phyloP scores from a whole-genome alignment of 805 yeast species.

The Candida ponderosae region DNA sequence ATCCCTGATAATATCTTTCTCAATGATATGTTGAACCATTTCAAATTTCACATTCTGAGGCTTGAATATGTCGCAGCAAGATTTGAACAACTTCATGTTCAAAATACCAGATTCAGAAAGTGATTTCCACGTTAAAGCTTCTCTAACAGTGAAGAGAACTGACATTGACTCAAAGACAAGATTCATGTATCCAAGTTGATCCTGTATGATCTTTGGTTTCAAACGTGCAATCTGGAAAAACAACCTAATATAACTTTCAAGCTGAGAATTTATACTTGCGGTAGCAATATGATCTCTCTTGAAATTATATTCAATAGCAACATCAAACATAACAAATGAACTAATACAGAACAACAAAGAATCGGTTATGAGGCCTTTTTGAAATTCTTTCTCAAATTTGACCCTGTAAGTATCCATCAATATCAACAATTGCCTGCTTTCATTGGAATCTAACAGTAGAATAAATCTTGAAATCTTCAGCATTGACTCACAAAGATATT shows the following conservation, averaged over 20 bases:
- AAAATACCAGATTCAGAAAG: slow-evolving; percentile 3
- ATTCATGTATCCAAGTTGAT: no score
- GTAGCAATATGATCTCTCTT: neutral
- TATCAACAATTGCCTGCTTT: neutral
- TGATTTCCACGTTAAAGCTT: slow-evolving; percentile 5
- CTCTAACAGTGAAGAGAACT: neutral
- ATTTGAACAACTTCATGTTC: slow-evolving; percentile 9
- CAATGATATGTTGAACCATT: slow-evolving; percentile 2
- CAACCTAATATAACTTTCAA: neutral
- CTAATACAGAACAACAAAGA: neutral
- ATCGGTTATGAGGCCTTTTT: no score
- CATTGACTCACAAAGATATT: neutral
- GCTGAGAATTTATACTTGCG: no score
- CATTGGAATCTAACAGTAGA: neutral
- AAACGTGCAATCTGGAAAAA: neutral
- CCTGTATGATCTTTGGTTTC: no score
- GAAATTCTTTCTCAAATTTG: no score
- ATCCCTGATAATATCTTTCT: neutral
- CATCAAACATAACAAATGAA: neutral
- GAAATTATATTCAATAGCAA: neutral
- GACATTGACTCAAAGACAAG: neutral
- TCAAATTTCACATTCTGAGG: slow-evolving; percentile 6
- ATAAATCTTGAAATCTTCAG: neutral
- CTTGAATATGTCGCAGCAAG: slow-evolving; percentile 4
- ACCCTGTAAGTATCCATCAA: neutral